Percentiles rank a stretch among this genome's conserved stretches.
These are phyloP conservation scores for Pyrus communis DNA, from an alignment of 306 rosid species.

Conservation along the genomic window DNA sequence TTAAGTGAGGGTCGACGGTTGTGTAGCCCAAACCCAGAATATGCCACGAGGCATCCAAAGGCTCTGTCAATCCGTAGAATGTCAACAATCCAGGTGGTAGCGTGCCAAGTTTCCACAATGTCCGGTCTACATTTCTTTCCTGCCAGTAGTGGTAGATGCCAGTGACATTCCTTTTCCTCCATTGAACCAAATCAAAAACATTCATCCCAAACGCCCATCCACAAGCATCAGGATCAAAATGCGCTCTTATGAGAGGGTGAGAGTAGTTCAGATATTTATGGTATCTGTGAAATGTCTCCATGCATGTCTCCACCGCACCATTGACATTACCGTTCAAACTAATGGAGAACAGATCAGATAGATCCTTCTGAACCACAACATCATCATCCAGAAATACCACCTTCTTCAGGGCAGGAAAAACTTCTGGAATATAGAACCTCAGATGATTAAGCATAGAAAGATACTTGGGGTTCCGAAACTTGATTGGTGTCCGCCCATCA, in stretches of 20 bases:
- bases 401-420: slow-evolving; percentile 71
- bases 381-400: slow-evolving; percentile 82
- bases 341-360: slow-evolving; percentile 59
- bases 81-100: slow-evolving; percentile 85
- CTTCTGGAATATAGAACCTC: slow-evolving; percentile 85
- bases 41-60: slow-evolving; percentile 79
- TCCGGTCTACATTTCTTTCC: slow-evolving; percentile 70
- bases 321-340: slow-evolving; percentile 72
- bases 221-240: slow-evolving; percentile 93
- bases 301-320: slow-evolving; percentile 94
- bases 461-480: slow-evolving; percentile 87
- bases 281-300: slow-evolving; percentile 91
- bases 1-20: slow-evolving; percentile 58
- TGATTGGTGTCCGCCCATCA: slow-evolving; percentile 71
- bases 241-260: slow-evolving; percentile 71
- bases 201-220: slow-evolving; percentile 98
- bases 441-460: slow-evolving; percentile 90
- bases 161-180: slow-evolving; percentile 86
- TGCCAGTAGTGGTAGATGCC: slow-evolving; percentile 95
- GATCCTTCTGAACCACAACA: slow-evolving; percentile 81
- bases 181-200: slow-evolving; percentile 77
- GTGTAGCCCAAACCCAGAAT: slow-evolving; percentile 85
- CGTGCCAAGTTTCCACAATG: slow-evolving; percentile 92
- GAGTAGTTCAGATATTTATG: slow-evolving; percentile 82
- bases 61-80: slow-evolving; percentile 77